phyloP scores from a whole-genome alignment of 23 red algal genomes.

The Chondrus crispus region DNA sequence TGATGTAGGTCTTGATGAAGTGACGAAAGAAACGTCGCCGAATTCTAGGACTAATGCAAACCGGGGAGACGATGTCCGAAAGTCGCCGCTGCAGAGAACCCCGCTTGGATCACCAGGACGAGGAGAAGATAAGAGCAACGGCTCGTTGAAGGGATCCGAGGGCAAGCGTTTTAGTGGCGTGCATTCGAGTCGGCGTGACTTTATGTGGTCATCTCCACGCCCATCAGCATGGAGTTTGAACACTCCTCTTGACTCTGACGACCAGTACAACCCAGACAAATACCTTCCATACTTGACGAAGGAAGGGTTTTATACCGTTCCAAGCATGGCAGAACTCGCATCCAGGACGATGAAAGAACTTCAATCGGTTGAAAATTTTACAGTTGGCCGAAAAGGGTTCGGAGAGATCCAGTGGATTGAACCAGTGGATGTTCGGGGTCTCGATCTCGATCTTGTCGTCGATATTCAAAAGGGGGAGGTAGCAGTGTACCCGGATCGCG shows the following conservation, averaged over 20 bases:
- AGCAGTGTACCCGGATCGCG: conserved; percentile 66
- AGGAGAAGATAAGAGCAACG: too few relatives aligned
- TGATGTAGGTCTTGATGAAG: too few relatives aligned
- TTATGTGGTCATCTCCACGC: conserved; percentile 43
- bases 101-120: too few relatives aligned
- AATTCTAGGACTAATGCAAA: too few relatives aligned
- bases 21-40: too few relatives aligned
- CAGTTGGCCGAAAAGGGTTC: conserved; percentile 54
- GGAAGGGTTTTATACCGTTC: conserved; percentile 51
- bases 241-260: conserved; percentile 18
- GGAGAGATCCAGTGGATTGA: conserved; percentile 79
- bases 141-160: too few relatives aligned
- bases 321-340: conserved; percentile 36
- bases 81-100: too few relatives aligned
- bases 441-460: conserved; percentile 53
- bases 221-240: conserved; percentile 55
- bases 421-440: conserved; percentile 75
- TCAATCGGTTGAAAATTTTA: conserved; percentile 57
- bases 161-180: too few relatives aligned
- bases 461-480: conserved; percentile 69
- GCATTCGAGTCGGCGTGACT: neutral
- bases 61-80: too few relatives aligned
- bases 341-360: conserved; percentile 45
- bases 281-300: conserved; percentile 56
- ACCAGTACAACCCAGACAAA: conserved; percentile 50